These are phyloP conservation scores for Capsicum rhomboideum DNA, from an alignment of 257 asterid genomes.

Conservation along the genomic window DNA sequence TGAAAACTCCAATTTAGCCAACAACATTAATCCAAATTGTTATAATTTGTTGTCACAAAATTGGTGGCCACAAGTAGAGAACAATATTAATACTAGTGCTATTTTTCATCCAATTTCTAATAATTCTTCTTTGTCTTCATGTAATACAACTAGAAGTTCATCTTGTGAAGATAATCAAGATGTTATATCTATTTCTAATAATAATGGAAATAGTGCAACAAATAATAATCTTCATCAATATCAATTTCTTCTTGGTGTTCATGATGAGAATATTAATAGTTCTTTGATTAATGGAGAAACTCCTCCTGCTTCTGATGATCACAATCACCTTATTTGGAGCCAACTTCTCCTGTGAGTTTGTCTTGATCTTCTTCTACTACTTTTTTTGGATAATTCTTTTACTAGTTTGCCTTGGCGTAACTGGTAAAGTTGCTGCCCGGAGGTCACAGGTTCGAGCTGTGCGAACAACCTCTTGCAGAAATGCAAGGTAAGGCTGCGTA, in stretches of 20 bases:
- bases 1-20: conserved; percentile 1
- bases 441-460: no score
- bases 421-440: no score
- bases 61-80: conserved; percentile 12
- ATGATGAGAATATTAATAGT: not conserved
- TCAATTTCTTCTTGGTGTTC: conserved; percentile 1
- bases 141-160: conserved; percentile 4
- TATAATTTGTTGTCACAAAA: not conserved
- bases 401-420: no score
- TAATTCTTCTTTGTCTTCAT: conserved; percentile 4
- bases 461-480: no score
- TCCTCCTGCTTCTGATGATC: not conserved
- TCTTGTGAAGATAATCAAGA: conserved; percentile 10
- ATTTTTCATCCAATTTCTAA: not conserved
- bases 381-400: no score
- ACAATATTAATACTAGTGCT: no score
- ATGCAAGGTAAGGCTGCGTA: no score
- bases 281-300: conserved; percentile 1
- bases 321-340: conserved; percentile 9
- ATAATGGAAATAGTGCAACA: not conserved
- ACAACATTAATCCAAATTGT: not conserved
- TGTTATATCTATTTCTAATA: conserved; percentile 10
- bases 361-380: no score
- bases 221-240: not conserved
- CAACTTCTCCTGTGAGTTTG: conserved; percentile 10